phyloP scores from a whole-genome alignment of 371 early-diverging fungal species.

The Lichtheimia corymbifera region DNA sequence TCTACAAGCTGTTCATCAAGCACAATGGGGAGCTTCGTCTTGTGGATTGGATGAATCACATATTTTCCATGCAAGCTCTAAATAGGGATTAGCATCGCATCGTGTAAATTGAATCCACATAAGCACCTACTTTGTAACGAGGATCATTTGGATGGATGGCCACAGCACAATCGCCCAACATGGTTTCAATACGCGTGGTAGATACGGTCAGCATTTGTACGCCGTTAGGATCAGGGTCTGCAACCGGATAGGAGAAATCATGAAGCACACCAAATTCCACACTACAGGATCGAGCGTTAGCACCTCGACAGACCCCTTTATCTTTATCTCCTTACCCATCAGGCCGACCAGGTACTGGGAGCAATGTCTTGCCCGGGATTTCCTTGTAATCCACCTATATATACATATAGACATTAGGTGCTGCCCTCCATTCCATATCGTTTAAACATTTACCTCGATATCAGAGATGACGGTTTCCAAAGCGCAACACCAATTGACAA shows the following conservation, averaged over 20 bases:
- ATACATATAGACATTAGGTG: no score
- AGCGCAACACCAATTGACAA: constrained; percentile 96
- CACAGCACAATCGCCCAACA: constrained; percentile 98
- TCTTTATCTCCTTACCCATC: constrained; percentile 56
- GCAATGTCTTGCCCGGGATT: constrained; percentile 58
- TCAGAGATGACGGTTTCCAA: constrained; percentile 95
- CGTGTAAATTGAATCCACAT: background rate
- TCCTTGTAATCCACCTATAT: constrained; percentile 69
- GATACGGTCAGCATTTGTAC: constrained; percentile 80
- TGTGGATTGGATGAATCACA: constrained; percentile 86
- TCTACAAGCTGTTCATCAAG: constrained; percentile 89
- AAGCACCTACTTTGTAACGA: constrained; percentile 67
- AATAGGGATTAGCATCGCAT: background rate
- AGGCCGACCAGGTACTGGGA: constrained; percentile 74
- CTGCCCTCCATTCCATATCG: no score
- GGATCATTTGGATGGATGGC: constrained; percentile 92
- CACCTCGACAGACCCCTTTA: background rate
- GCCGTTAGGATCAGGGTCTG: constrained; percentile 53
- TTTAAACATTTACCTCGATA: constrained; percentile 68
- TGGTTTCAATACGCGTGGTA: constrained; percentile 99
- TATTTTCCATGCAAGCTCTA: constrained; percentile 77
- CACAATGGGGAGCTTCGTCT: constrained; percentile 85
- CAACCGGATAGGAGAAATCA: constrained; percentile 65
- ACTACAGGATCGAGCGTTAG: constrained; percentile 31
- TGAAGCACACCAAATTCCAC: constrained; percentile 84